Evolutionary conservation across 495 filamentous ascomycete species (phyloP).

Genomic region (Rostrohypoxylon terebratum): DNA sequence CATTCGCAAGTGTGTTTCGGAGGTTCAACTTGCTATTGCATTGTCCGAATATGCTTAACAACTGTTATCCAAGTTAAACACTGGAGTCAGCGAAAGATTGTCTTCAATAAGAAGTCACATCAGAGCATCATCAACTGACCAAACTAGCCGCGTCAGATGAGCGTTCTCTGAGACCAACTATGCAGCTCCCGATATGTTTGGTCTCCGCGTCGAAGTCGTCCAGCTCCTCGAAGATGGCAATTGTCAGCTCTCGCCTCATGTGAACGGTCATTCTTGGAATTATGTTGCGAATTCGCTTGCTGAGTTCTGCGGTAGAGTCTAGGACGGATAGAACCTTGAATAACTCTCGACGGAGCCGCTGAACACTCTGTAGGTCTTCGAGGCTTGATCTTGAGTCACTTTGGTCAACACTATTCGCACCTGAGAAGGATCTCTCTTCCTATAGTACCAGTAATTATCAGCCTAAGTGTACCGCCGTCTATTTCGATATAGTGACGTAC

Average conservation of each 20-base stretch:
- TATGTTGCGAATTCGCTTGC: neutral
- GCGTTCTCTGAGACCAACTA: neutral
- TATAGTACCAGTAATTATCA: neutral
- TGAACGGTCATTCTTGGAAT: neutral
- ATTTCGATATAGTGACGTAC: neutral
- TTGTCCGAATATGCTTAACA: neutral
- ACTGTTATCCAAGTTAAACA: neutral
- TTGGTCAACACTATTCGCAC: neutral
- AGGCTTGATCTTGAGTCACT: neutral
- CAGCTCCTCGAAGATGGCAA: neutral
- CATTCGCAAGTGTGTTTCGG: neutral
- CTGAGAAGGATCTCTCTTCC: neutral
- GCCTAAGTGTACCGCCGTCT: neutral
- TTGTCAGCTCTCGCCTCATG: neutral
- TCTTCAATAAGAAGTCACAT: neutral
- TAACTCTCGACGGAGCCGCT: neutral
- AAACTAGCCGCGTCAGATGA: neutral
- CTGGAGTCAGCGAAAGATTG: neutral
- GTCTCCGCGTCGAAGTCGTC: neutral
- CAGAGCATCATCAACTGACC: neutral
- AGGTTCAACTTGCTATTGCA: neutral
- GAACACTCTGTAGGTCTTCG: neutral
- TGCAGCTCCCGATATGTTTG: neutral
- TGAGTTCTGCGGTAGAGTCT: neutral
- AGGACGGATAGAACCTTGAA: neutral